Percentiles rank a stretch among this genome's conserved stretches.
phyloP scores from a whole-genome alignment of 2,329 filamentous ascomycete species.

The Intubia oerlemansii region DNA sequence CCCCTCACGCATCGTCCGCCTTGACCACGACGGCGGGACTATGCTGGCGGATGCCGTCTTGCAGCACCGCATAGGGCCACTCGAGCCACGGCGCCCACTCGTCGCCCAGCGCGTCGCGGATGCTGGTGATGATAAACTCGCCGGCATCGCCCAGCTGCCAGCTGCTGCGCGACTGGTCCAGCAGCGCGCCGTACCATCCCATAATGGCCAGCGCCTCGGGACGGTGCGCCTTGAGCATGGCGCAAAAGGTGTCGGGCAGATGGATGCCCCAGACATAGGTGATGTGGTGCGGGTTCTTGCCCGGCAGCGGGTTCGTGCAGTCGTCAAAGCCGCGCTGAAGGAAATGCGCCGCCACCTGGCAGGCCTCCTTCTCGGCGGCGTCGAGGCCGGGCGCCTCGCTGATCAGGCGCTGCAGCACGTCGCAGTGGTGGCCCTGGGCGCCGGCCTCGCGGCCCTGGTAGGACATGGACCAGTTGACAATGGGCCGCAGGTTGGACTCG shows the following conservation, averaged over 20 bases:
- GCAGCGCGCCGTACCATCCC: slow-evolving; percentile 20
- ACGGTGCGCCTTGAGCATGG: slow-evolving; percentile 13
- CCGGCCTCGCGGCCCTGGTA: not conserved
- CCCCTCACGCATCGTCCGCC: too few relatives aligned
- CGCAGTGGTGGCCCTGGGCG: slow-evolving; percentile 11
- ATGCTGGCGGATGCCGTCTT: too few relatives aligned
- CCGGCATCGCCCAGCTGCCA: slow-evolving; percentile 16
- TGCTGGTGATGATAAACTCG: slow-evolving; percentile 10
- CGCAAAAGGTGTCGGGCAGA: slow-evolving; percentile 14
- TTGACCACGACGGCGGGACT: too few relatives aligned
- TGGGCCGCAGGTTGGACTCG: slow-evolving; percentile 13
- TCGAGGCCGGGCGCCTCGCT: slow-evolving; percentile 3
- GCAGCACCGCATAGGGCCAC: too few relatives aligned
- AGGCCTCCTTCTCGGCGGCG: slow-evolving; percentile 7
- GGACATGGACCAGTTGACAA: slow-evolving; percentile 12
- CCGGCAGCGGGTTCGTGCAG: slow-evolving; percentile 2
- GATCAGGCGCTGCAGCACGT: slow-evolving; percentile 9
- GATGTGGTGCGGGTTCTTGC: slow-evolving; percentile 8
- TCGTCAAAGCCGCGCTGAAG: slow-evolving; percentile 14
- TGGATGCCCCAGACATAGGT: slow-evolving; percentile 17
- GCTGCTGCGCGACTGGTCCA: slow-evolving; percentile 15
- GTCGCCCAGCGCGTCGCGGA: slow-evolving; percentile 11
- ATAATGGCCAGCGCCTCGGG: slow-evolving; percentile 20
- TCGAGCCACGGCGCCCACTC: slow-evolving; percentile 14
- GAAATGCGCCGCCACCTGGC: slow-evolving; percentile 9